A percentile compares a stretch with the other conserved stretches of the same genome.
Evolutionary conservation across 257 asterid genomes (phyloP).

Genomic region (Lantana camara): DNA sequence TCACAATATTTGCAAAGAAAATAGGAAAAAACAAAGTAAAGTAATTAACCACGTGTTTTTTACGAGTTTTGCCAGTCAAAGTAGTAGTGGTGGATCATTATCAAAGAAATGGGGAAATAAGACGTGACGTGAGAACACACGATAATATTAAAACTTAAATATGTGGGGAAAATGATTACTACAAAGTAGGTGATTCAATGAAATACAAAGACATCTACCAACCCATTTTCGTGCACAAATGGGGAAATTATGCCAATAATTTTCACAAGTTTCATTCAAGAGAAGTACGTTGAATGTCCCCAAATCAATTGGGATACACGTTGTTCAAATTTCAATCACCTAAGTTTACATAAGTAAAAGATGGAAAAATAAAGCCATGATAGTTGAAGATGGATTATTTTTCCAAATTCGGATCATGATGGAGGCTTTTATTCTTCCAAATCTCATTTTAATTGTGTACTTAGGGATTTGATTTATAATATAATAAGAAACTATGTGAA

Average conservation of each 20-base stretch:
- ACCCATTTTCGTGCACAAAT: not conserved
- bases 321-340: not conserved
- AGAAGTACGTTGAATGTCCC: not conserved
- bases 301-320: not conserved
- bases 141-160: not conserved
- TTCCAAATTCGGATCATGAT: too few relatives aligned
- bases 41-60: not conserved
- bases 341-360: not conserved
- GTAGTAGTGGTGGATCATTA: not conserved
- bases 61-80: not conserved
- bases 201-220: conserved; percentile 23
- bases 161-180: not conserved
- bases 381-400: too few relatives aligned
- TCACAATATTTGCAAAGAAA: too few relatives aligned
- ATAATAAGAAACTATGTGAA: too few relatives aligned
- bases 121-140: too few relatives aligned
- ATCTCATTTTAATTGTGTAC: too few relatives aligned
- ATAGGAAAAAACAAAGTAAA: too few relatives aligned
- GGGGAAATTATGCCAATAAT: too few relatives aligned
- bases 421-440: too few relatives aligned
- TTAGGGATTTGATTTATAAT: too few relatives aligned
- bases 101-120: too few relatives aligned
- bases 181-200: not conserved
- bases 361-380: too few relatives aligned
- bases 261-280: not conserved